Evolutionary conservation across 805 yeast species (phyloP), one percentile per base, ranked within the genome.

Genomic region (Candida arabinofermentans): DNA sequence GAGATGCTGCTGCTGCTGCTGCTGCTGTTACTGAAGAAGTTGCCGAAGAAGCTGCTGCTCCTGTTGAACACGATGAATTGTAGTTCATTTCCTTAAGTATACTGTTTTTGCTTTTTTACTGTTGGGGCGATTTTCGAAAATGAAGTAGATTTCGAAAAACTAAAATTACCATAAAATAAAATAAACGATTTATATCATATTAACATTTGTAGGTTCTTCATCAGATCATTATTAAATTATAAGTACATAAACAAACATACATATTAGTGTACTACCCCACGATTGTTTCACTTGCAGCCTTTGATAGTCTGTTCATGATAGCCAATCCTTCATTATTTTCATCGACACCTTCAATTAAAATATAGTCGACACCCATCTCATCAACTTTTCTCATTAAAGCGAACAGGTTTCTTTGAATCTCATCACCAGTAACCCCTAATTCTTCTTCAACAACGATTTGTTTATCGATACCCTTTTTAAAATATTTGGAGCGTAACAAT

Each of bases 261-360:
- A 29, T 14, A 13, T 21, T 23, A 22, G 22, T 17, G 30, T 18
- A 19, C 31, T 22, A 39, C 12, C 36, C 42, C 14, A 36, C 45
- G 5, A 62, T 48, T 1, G 54, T 57, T 29, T 71, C 75, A 5
- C 75, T 64, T 0, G 97, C 95, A 3, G 97, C 97, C 60, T 90
- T 90, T 27, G 74, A 70, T 24, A 91, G 67, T 52, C 99, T 67
- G 60, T 93, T 93, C 96, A 93, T 91, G 27, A 93, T 83, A 0
- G 99, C 99, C 42, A 90, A 69, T 0, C 99, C 99, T 57, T 89
- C 93, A 40, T 83, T 74, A 1, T 69, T 65, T 49, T 85, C 89
- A 22, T 70, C 77, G 7, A 89, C 77, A 0, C 95, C 95, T 60
- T 90, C 97, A 1, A 90, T 89, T 36, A 93, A 70, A 8, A 93